Evolutionary conservation across 495 filamentous ascomycete species (phyloP).

Genomic region (Penicillium coffeae): DNA sequence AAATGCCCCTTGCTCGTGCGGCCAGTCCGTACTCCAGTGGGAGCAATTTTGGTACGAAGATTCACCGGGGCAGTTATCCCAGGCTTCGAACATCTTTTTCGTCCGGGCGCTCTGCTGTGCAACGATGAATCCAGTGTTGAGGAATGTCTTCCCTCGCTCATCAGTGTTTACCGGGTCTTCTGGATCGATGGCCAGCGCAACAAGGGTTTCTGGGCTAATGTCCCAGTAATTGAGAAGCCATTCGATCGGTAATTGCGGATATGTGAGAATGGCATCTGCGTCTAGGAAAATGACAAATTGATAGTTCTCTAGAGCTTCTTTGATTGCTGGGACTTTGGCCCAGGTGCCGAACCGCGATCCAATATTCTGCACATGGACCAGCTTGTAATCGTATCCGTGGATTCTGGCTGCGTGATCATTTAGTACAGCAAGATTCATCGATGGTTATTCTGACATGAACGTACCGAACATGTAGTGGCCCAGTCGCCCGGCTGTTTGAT

Average conservation of each 20-base stretch:
- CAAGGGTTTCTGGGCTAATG: conserved; percentile 34
- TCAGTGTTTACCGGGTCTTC: conserved; percentile 25
- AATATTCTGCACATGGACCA: conserved; percentile 24
- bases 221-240: conserved; percentile 55
- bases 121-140: conserved; percentile 42
- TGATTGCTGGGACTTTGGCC: conserved; percentile 47
- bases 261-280: conserved; percentile 45
- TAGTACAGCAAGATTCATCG: too few species aligned
- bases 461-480: conserved; percentile 38
- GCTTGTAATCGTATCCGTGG: conserved; percentile 53
- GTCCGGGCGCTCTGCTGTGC: conserved; percentile 32
- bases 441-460: neutral
- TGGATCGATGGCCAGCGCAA: conserved; percentile 45
- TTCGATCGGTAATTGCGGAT: conserved; percentile 48
- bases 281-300: conserved; percentile 50
- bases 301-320: conserved; percentile 40
- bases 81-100: conserved; percentile 32
- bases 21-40: conserved; percentile 27
- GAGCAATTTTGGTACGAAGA: conserved; percentile 26
- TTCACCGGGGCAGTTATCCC: conserved; percentile 33
- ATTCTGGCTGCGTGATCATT: conserved; percentile 31
- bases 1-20: conserved; percentile 40
- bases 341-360: conserved; percentile 37
- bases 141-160: conserved; percentile 21
- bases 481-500: conserved; percentile 31